Base-by-base conservation (phyloP, 768 basidiomycete genomes). In the Naganishia friedmannii region DNA sequence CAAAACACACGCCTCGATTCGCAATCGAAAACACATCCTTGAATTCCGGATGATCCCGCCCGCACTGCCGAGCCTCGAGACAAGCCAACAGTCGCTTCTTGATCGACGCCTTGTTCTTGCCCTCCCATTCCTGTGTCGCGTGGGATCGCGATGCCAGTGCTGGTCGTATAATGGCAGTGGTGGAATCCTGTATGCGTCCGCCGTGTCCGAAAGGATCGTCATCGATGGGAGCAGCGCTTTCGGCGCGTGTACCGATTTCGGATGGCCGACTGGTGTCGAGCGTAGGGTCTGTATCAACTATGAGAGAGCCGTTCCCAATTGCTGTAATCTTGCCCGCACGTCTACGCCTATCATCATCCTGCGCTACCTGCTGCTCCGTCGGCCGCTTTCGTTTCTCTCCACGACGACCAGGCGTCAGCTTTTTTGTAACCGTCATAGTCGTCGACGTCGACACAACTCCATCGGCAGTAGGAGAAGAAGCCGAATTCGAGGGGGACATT, bases 1-100 rank as follows among this genome's bases (percentile, higher is more conserved):
- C 78, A 69, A 80, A 80, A 37, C 71, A 73, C 13, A 73, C 70
- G 9, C 77, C 78, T 63, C 77, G 78, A 28, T 74, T 80, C 5
- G 73, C 71, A 70, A 78, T 76, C 2, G 70, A 73, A 53, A 80
- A 80, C 37, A 78, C 69, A 51, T 80, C 79, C 60, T 78, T 78
- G 74, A 80, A 80, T 46, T 69, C 31, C 13, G 72, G 75, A 55
- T 80, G 75, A 2, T 73, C 69, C 37, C 79, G 66, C 3, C 70
- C 21, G n/a, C 73, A 67, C 23, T 72, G 74, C 19, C 77, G 46
- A 4, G 66, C 46, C 45, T 78, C 77, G 42, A 80, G 69, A 31
- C 75, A 28, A 4, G 74, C 65, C 54, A 77, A 53, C 23, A 74
- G 71, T 45, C 77, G 77, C 66, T 80, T 80, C 32, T 78, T 73